These are phyloP conservation scores for Sporothrix humicola DNA, from an alignment of 2,329 filamentous ascomycete genomes.

Conservation along the genomic window DNA sequence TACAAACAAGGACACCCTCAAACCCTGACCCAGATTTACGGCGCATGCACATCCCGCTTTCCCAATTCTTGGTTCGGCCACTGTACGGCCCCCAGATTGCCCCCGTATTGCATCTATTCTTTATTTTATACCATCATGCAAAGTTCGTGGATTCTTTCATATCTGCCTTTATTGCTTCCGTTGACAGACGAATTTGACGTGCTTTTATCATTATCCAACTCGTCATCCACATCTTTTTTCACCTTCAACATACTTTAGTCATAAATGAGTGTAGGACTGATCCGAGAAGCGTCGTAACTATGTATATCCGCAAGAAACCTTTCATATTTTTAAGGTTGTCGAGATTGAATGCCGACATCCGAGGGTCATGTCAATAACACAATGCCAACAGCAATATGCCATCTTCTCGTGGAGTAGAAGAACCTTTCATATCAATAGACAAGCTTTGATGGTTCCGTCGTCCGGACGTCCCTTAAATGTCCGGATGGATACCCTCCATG, in stretches of 20 bases:
- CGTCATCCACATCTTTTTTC: background rate
- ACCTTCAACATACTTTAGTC: background rate
- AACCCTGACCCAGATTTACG: background rate
- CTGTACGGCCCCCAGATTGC: background rate
- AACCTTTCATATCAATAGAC: background rate
- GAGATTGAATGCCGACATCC: background rate
- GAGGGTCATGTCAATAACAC: background rate
- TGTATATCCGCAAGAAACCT: background rate
- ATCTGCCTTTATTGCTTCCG: background rate
- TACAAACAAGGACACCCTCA: background rate
- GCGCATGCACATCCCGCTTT: background rate
- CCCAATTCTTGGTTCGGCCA: constrained; percentile 14
- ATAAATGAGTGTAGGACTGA: background rate
- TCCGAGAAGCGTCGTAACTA: background rate
- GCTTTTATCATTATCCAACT: too few species aligned
- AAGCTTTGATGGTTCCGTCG: background rate
- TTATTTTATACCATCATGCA: background rate
- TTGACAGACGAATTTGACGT: too few species aligned
- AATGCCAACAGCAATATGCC: background rate
- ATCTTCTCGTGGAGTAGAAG: background rate
- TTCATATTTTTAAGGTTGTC: background rate
- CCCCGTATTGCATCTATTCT: background rate
- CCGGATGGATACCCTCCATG: constrained; percentile 5
- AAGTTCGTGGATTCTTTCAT: background rate
- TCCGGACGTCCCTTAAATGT: background rate